These are phyloP conservation scores for Byssothecium circinans DNA, from an alignment of 2,329 filamentous ascomycete genomes.

Conservation along the genomic window DNA sequence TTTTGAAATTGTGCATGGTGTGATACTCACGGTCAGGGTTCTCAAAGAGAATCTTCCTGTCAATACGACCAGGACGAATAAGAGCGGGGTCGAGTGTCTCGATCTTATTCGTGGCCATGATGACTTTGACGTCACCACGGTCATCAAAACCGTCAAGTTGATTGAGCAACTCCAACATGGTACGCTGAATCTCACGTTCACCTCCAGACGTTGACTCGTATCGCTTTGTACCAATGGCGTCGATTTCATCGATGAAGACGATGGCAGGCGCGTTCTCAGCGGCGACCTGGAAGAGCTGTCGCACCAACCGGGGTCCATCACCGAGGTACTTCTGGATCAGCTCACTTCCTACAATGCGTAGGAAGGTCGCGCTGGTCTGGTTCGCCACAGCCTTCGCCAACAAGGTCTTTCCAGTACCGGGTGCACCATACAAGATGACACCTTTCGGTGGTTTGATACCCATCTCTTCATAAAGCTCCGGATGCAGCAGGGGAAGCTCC, in stretches of 20 bases:
- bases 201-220: constrained; percentile 97
- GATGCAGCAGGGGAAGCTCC: constrained; percentile 90
- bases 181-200: constrained; percentile 95
- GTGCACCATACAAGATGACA: constrained; percentile 96
- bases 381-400: constrained; percentile 97
- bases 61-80: constrained; percentile 95
- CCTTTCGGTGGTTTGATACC: constrained; percentile 99
- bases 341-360: constrained; percentile 95
- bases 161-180: constrained; percentile 97
- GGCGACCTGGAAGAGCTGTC: constrained; percentile 94
- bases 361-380: constrained; percentile 96
- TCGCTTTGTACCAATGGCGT: constrained; percentile 97
- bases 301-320: constrained; percentile 90
- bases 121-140: constrained; percentile 97
- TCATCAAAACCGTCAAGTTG: constrained; percentile 99
- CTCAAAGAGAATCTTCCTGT: constrained; percentile 89
- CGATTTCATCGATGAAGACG: constrained; percentile 99
- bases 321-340: constrained; percentile 98
- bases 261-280: constrained; percentile 96
- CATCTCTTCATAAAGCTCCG: constrained; percentile 99
- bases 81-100: constrained; percentile 94
- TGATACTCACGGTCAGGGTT: constrained; percentile 65
- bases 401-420: constrained; percentile 94
- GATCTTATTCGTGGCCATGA: constrained; percentile 99
- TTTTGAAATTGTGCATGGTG: background rate